These are phyloP conservation scores for Gonium pectorale DNA, from an alignment of 139 green algal genomes.

Conservation along the genomic window DNA sequence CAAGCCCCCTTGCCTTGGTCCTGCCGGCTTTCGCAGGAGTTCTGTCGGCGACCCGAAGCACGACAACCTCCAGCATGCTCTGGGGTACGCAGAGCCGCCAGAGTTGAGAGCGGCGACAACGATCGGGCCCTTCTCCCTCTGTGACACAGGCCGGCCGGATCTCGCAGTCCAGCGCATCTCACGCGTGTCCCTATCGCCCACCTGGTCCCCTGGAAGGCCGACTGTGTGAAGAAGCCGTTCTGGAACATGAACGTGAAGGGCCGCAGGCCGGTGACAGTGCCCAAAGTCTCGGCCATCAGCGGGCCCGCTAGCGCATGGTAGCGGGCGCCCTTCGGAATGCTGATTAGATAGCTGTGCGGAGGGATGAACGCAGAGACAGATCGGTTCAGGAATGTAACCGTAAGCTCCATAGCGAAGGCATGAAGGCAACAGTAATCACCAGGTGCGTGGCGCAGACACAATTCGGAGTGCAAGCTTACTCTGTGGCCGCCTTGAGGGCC, in stretches of 20 bases:
- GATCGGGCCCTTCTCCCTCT: too few species aligned
- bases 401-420: not conserved
- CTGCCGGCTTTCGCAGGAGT: too few species aligned
- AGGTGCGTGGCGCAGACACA: too few species aligned
- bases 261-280: not conserved
- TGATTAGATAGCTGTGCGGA: conserved; percentile 39
- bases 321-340: conserved; percentile 38
- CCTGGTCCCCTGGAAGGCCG: not conserved
- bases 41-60: too few species aligned
- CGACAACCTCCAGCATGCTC: too few species aligned
- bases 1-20: too few species aligned
- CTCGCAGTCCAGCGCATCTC: too few species aligned
- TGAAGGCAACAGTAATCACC: not conserved
- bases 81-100: too few species aligned
- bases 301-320: conserved; percentile 55
- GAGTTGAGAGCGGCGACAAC: too few species aligned
- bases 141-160: too few species aligned
- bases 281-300: not conserved
- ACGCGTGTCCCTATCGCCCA: not conserved
- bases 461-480: too few species aligned
- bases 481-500: not conserved
- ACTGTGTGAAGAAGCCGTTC: not conserved
- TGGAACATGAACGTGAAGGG: conserved; percentile 21
- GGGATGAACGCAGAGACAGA: not conserved
- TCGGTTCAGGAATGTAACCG: not conserved